These are phyloP conservation scores for Lentinula novae-zelandiae DNA, from an alignment of 1,284 basidiomycete genomes.

Conservation along the genomic window DNA sequence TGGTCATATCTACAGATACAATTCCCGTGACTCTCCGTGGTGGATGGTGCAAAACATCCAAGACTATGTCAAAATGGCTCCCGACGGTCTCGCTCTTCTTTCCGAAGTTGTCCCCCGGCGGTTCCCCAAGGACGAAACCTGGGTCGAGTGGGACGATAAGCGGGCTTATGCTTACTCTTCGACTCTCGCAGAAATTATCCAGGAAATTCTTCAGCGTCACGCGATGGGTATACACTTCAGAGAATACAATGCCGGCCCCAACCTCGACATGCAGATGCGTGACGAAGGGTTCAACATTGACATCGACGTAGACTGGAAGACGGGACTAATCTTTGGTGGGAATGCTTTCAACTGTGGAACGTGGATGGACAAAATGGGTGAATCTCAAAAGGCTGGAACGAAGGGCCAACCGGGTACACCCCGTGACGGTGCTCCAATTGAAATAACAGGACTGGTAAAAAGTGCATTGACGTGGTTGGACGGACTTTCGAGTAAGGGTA, in stretches of 20 bases:
- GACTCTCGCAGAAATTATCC: constrained; percentile 89
- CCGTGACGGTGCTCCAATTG: constrained; percentile 92
- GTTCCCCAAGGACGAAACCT: constrained; percentile 92
- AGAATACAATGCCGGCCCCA: constrained; percentile 94
- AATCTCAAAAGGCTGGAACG: constrained; percentile 86
- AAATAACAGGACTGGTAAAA: constrained; percentile 92
- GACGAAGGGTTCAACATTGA: constrained; percentile 93
- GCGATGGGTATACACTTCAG: constrained; percentile 91
- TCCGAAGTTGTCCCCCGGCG: constrained; percentile 82
- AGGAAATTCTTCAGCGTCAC: constrained; percentile 95
- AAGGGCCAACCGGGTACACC: constrained; percentile 95
- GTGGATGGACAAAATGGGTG: constrained; percentile 99
- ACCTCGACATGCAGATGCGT: constrained; percentile 94
- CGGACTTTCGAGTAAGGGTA: constrained; percentile 58
- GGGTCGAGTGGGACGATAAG: constrained; percentile 89
- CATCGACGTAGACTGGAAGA: constrained; percentile 92
- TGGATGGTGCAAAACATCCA: constrained; percentile 99
- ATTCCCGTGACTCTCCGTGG: constrained; percentile 92
- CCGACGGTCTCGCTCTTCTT: constrained; percentile 81
- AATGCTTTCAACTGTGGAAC: constrained; percentile 85
- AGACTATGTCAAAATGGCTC: constrained; percentile 84
- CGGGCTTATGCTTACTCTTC: constrained; percentile 79
- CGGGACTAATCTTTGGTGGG: constrained; percentile 88
- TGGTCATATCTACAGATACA: constrained; percentile 54
- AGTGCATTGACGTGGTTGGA: constrained; percentile 90